Conservation (phyloP, 192 early-diverging fungal species). For the Podila minutissima region DNA sequence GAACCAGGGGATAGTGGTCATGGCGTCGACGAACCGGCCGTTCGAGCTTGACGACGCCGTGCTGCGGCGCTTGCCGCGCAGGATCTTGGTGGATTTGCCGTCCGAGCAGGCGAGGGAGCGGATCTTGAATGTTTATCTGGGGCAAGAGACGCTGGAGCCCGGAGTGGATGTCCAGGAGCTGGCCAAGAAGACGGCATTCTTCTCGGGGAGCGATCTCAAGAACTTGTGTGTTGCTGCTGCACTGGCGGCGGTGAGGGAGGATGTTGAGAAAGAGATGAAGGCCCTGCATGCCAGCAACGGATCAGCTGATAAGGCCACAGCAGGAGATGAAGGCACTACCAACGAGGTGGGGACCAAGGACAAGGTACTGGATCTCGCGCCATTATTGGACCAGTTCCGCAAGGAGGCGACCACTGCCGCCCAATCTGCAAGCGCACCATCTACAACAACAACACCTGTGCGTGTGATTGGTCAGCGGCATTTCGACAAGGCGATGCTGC, state of each 20-base stretch:
- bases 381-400: constrained; percentile 25
- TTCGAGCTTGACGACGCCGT: constrained; percentile 98
- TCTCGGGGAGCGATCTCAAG: constrained; percentile 95
- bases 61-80: constrained; percentile 87
- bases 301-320: neutral
- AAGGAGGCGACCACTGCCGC: constrained; percentile 11
- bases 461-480: constrained; percentile 67
- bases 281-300: neutral
- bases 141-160: constrained; percentile 76
- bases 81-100: constrained; percentile 94
- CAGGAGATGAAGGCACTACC: neutral
- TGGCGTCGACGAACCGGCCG: constrained; percentile 96
- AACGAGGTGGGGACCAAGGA: constrained; percentile 2
- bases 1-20: constrained; percentile 83
- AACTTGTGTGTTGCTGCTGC: constrained; percentile 94
- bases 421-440: constrained; percentile 3
- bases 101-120: constrained; percentile 74
- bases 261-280: constrained; percentile 58
- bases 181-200: constrained; percentile 78
- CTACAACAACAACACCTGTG: constrained; percentile 23
- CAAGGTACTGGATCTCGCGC: constrained; percentile 31
- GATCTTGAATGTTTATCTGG: constrained; percentile 81
- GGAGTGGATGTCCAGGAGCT: constrained; percentile 69
- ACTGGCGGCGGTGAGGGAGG: constrained; percentile 69
- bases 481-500: constrained; percentile 86